phyloP scores from a whole-genome alignment of 371 early-diverging fungal genomes.

The Apophysomyces ossiformis region DNA sequence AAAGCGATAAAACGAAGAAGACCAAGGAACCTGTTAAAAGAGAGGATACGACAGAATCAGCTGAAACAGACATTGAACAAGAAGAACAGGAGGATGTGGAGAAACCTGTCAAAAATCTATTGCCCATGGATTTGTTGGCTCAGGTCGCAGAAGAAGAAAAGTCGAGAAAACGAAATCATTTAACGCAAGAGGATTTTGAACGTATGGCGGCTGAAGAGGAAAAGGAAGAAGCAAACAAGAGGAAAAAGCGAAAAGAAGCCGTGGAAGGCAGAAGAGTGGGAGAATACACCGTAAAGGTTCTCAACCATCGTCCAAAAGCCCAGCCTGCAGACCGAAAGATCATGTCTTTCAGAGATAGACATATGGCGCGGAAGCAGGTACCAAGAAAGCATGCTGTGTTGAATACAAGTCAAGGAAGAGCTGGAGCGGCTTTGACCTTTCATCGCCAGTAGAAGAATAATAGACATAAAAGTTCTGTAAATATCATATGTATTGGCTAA shows the following conservation, averaged over 20 bases:
- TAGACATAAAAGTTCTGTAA: background rate
- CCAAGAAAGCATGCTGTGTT: conserved; percentile 47
- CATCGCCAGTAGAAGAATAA: conserved; percentile 28
- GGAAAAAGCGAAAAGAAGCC: conserved; percentile 27
- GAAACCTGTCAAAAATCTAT: conserved; percentile 18
- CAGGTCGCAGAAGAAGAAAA: conserved; percentile 46
- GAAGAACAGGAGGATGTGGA: conserved; percentile 23
- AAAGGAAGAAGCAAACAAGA: conserved; percentile 32
- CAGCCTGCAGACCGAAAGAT: conserved; percentile 32
- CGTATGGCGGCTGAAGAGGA: conserved; percentile 53
- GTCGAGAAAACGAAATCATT: conserved; percentile 42
- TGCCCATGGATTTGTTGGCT: conserved; percentile 42
- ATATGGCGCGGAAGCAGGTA: conserved; percentile 28
- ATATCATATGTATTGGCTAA: background rate
- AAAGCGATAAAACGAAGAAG: conserved; percentile 26
- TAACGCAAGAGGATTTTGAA: conserved; percentile 54
- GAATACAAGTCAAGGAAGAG: conserved; percentile 37
- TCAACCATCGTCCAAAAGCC: conserved; percentile 46
- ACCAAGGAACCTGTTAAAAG: conserved; percentile 11
- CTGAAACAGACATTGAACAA: conserved; percentile 26
- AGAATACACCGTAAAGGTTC: conserved; percentile 55
- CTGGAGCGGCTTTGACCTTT: conserved; percentile 44
- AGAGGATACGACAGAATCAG: conserved; percentile 19
- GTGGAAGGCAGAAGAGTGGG: conserved; percentile 36
- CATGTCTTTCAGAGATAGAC: conserved; percentile 28